These are phyloP conservation scores for Senecio squalidus DNA, from an alignment of 140 eudicot genomes.

Conservation along the genomic window DNA sequence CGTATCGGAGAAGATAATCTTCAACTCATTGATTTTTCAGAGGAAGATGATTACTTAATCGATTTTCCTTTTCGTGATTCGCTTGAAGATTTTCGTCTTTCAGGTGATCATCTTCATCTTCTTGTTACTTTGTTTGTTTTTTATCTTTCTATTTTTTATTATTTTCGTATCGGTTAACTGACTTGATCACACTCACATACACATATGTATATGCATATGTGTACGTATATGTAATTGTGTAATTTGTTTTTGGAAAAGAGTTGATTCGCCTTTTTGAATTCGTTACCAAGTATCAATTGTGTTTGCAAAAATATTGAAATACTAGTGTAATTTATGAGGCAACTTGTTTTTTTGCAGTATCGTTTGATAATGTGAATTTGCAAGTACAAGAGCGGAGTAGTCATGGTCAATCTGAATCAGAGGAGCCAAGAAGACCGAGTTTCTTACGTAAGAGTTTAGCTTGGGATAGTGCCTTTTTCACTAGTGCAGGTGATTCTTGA, in stretches of 20 bases:
- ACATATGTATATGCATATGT: not conserved
- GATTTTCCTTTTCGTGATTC: slow-evolving; percentile 39
- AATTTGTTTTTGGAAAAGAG: too few relatives aligned
- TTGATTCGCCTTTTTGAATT: not conserved
- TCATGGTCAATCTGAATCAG: slow-evolving; percentile 16
- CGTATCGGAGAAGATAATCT: slow-evolving; percentile 32
- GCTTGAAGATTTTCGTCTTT: slow-evolving; percentile 46
- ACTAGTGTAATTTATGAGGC: not conserved
- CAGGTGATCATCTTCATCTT: slow-evolving; percentile 22
- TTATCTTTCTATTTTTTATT: not conserved
- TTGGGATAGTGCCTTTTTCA: slow-evolving; percentile 81
- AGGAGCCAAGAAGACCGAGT: slow-evolving; percentile 40
- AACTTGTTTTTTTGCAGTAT: slow-evolving; percentile 27
- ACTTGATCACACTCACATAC: too few relatives aligned
- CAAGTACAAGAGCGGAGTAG: slow-evolving; percentile 22
- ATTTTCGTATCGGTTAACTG: too few relatives aligned
- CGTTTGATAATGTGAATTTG: slow-evolving; percentile 28
- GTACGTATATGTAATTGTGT: not conserved
- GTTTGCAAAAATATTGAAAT: not conserved
- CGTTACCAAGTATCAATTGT: not conserved
- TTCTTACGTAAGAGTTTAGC: slow-evolving; percentile 70
- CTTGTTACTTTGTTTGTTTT: slow-evolving; percentile 3
- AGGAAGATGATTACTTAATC: slow-evolving; percentile 46
- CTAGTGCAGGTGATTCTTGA: slow-evolving; percentile 49
- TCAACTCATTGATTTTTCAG: slow-evolving; percentile 32